Percentiles rank a stretch among this genome's conserved stretches.
Conservation (phyloP, 805 yeast species). For the Metschnikowia shivogae region DNA sequence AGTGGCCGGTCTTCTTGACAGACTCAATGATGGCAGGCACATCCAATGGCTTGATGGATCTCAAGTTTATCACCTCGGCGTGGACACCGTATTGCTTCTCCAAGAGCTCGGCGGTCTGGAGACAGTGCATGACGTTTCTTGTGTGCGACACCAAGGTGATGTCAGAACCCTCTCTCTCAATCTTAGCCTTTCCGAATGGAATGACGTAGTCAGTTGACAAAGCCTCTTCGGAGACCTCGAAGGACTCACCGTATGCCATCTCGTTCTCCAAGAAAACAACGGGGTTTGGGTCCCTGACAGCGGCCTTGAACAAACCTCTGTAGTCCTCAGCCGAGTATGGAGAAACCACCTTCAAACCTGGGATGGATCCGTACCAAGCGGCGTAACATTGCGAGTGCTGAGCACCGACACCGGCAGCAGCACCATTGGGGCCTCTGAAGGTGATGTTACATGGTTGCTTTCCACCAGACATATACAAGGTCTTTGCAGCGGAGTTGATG, state of each 20-base stretch:
- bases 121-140: conserved; percentile 80
- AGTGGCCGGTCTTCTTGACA: conserved; percentile 94
- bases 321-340: conserved; percentile 96
- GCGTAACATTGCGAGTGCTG: conserved; percentile 98
- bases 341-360: conserved; percentile 94
- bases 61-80: conserved; percentile 91
- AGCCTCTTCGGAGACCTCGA: conserved; percentile 86
- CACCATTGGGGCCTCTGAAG: conserved; percentile 99
- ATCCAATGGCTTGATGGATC: conserved; percentile 96
- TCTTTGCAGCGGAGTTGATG: conserved; percentile 97
- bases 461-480: conserved; percentile 99
- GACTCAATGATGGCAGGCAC: conserved; percentile 78
- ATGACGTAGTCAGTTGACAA: conserved; percentile 81
- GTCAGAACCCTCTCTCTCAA: conserved; percentile 91
- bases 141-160: conserved; percentile 86
- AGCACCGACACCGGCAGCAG: conserved; percentile 99
- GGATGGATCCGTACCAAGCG: conserved; percentile 97
- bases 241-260: conserved; percentile 86
- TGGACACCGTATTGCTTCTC: conserved; percentile 80
- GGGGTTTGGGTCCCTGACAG: conserved; percentile 98
- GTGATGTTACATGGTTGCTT: conserved; percentile 94
- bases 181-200: conserved; percentile 94
- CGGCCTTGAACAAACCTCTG: conserved; percentile 92
- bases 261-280: conserved; percentile 95
- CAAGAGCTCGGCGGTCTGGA: conserved; percentile 86